Evolutionary conservation across 805 yeast genomes (phyloP).

Genomic region (Yarrowia sp.): DNA sequence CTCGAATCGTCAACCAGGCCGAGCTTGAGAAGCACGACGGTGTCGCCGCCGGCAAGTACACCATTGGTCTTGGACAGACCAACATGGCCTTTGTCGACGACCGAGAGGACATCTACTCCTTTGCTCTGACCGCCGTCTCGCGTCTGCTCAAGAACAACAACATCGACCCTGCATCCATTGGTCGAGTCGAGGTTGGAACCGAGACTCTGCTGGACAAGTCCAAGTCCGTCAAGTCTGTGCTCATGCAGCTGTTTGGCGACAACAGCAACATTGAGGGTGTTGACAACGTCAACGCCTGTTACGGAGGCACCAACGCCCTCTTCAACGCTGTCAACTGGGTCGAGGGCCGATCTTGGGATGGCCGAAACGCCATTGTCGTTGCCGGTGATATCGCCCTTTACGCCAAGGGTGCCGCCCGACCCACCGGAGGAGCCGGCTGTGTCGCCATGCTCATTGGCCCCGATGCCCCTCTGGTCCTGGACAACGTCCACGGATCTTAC

Average conservation of each 20-base stretch:
- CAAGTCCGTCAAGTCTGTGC: constrained; percentile 90
- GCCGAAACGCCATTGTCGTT: constrained; percentile 94
- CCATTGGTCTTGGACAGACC: constrained; percentile 98
- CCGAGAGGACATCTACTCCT: constrained; percentile 94
- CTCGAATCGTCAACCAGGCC: constrained; percentile 78
- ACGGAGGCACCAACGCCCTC: constrained; percentile 96
- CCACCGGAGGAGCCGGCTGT: constrained; percentile 99
- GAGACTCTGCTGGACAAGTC: constrained; percentile 96
- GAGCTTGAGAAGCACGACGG: constrained; percentile 84
- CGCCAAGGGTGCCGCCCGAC: constrained; percentile 96
- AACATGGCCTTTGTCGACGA: constrained; percentile 97
- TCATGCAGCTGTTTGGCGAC: constrained; percentile 88
- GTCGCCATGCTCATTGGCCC: constrained; percentile 95
- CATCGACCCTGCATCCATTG: constrained; percentile 76
- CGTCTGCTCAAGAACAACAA: constrained; percentile 75
- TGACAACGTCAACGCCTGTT: constrained; percentile 95
- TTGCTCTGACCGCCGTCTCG: constrained; percentile 83
- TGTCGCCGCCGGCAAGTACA: constrained; percentile 91
- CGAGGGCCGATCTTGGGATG: constrained; percentile 96
- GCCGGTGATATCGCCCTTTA: constrained; percentile 98
- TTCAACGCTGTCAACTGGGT: constrained; percentile 94
- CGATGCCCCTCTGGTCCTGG: constrained; percentile 94
- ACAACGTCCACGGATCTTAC: constrained; percentile 81
- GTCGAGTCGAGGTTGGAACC: constrained; percentile 97
- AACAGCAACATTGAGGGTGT: constrained; percentile 93